Evolutionary conservation across 1,284 basidiomycete genomes (phyloP).

Genomic region (Marasmius oreades): DNA sequence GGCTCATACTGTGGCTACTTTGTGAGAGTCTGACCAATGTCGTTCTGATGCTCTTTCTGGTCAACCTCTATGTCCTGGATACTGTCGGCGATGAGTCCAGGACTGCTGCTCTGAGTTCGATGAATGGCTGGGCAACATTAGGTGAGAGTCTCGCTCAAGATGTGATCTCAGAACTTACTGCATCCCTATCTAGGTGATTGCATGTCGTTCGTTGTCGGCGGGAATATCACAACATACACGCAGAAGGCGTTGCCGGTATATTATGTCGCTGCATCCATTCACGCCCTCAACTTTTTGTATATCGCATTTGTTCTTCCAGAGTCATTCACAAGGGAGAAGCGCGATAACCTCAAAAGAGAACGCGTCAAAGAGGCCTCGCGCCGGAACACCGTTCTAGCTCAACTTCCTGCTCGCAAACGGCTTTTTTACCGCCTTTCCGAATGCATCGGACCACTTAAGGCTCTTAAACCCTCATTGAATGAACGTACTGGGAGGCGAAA

Average conservation of each 20-base stretch:
- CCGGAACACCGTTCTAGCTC: background rate
- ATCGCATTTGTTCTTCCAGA: conserved; percentile 25
- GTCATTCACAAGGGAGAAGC: conserved; percentile 26
- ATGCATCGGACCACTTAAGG: conserved; percentile 24
- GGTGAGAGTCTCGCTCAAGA: conserved; percentile 16
- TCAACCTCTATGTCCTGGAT: conserved; percentile 28
- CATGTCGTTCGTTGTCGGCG: conserved; percentile 26
- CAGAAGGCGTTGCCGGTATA: conserved; percentile 25
- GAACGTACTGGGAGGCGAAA: conserved; percentile 20
- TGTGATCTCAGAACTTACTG: background rate
- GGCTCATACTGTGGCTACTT: conserved; percentile 20
- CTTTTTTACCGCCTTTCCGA: conserved; percentile 2
- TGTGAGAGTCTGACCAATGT: conserved; percentile 14
- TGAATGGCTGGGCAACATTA: conserved; percentile 25
- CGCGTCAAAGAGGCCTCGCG: background rate
- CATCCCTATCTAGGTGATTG: conserved; percentile 19
- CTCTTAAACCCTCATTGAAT: conserved; percentile 21
- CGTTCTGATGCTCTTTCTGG: conserved; percentile 19
- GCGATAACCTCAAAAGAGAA: conserved; percentile 18
- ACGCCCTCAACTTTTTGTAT: conserved; percentile 20
- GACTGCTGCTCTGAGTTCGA: conserved; percentile 25
- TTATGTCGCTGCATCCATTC: conserved; percentile 18
- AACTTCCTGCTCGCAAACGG: background rate
- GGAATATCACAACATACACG: conserved; percentile 25
- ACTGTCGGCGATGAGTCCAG: conserved; percentile 23